Evolutionary conservation across 2,329 filamentous ascomycete genomes (phyloP), one percentile per base, ranked within the genome.

Genomic region (Nemania abortiva): DNA sequence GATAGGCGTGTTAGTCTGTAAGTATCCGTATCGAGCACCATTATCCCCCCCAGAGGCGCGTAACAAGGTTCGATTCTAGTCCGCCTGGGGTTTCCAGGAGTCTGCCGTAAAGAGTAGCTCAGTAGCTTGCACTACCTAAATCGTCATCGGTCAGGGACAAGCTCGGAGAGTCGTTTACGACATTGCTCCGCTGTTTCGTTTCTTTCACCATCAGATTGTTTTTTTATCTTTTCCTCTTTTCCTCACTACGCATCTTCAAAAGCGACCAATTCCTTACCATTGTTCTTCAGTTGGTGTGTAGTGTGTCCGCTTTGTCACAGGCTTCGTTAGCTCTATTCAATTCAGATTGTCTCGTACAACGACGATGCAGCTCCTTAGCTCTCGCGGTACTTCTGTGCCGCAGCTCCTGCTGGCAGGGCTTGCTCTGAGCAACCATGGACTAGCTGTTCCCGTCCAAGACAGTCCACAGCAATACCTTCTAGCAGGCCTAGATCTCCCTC

Each of bases 391-490:
- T 42, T 75, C 75, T 22, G 50, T 73, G 27, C 70, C 65, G 63
- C 72, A 70, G 20, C 52, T 76, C 24, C 62, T 79, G 47, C 45
- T 76, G 31, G 68, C 74, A 10, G 73, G 73, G 47, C 73, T 78
- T 13, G 71, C 72, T 57, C 58, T 79, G 64, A 74, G 71, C 55
- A 72, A 74, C 50, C 62, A 63, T 6, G 76, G 66, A 11, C 70
- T 75, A 13, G 77, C 78, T 9, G 67, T 78, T 42, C 77, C 78
- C 6, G 74, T 79, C 22, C 71, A 84, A 61, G 86, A 88, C 78
- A 87, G 85, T 73, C 86, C 86, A 52, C 84, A 85, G 67, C 85
- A 88, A 77, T 85, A 86, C 13, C 83, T 88, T 18, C 79, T 86
- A 66, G 83, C 85, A 64, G 85, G 86, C 62, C 80, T 85, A 58